Evolutionary conservation across 75 land plant genomes (phyloP).

Genomic region (Chamaecyparis obtusa): DNA sequence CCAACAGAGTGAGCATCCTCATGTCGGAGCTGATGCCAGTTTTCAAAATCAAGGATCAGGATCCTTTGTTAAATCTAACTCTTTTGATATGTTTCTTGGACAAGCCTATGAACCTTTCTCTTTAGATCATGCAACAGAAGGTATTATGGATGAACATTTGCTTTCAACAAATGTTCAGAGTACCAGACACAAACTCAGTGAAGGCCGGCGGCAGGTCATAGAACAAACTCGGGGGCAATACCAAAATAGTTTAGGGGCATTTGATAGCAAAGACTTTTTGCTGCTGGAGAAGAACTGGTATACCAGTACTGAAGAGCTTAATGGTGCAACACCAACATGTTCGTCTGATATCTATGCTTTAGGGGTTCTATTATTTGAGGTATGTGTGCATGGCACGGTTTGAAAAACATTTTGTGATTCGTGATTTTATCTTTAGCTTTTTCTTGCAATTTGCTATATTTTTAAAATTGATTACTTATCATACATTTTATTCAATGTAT

Average conservation of each 20-base stretch:
- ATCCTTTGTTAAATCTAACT: slow-evolving; percentile 2
- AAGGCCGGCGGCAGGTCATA: background rate
- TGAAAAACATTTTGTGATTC: background rate
- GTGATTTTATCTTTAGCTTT: background rate
- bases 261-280: slow-evolving; percentile 3
- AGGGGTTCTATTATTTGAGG: slow-evolving; percentile 86
- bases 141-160: slow-evolving; percentile 2
- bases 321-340: slow-evolving; percentile 28
- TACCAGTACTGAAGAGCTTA: slow-evolving; percentile 65
- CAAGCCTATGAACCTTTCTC: slow-evolving; percentile 9
- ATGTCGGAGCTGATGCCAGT: background rate
- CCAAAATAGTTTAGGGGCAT: slow-evolving; percentile 3
- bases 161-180: background rate
- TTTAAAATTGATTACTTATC: background rate
- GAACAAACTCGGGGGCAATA: background rate
- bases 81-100: background rate
- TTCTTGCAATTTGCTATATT: background rate
- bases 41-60: background rate
- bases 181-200: slow-evolving; percentile 8
- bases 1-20: background rate
- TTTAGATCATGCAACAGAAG: slow-evolving; percentile 8
- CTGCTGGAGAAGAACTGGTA: slow-evolving; percentile 75
- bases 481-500: background rate
- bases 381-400: slow-evolving; percentile 6
- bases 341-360: slow-evolving; percentile 71